Conservation (phyloP, 2,329 filamentous ascomycete species). For the Arthrobotrys entomopaga region DNA sequence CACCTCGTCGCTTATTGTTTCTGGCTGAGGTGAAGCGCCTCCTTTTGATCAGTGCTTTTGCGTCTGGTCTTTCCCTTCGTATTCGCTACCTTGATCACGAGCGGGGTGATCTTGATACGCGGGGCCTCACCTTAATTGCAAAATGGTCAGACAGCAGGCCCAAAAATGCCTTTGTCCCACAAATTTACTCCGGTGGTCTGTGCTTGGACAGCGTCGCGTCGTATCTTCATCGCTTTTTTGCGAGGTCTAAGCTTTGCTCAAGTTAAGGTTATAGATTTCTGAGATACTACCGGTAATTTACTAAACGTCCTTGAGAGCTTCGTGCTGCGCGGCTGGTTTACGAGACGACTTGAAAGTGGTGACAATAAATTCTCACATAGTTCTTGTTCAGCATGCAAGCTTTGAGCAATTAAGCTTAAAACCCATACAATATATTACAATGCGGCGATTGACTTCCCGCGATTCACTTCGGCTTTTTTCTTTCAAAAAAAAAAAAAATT, state of each 20-base stretch:
- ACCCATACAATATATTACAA: too few relatives aligned
- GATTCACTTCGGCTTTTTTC: not conserved
- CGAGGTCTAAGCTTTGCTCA: too few relatives aligned
- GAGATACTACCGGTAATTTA: too few relatives aligned
- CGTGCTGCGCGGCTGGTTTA: too few relatives aligned
- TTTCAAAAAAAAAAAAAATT: too few relatives aligned
- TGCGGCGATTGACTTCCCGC: not conserved
- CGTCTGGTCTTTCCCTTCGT: not conserved
- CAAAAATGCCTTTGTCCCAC: not conserved
- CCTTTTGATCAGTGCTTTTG: not conserved
- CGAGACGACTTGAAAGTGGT: too few relatives aligned
- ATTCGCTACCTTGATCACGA: conserved; percentile 13
- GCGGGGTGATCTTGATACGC: not conserved
- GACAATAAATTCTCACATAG: not conserved
- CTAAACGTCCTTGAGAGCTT: too few relatives aligned
- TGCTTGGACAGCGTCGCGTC: not conserved
- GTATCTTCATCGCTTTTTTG: too few relatives aligned
- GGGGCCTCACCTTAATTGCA: conserved; percentile 44
- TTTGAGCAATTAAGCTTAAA: too few relatives aligned
- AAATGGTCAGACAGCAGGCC: too few relatives aligned
- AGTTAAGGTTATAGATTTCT: too few relatives aligned
- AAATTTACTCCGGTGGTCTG: conserved; percentile 16
- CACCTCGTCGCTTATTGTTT: conserved; percentile 2
- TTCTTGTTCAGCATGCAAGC: not conserved
- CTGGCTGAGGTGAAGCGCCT: not conserved